Percentiles rank a stretch among this genome's conserved stretches.
phyloP scores from a whole-genome alignment of 2,329 filamentous ascomycete genomes.

The Cladobotryum mycophilum region DNA sequence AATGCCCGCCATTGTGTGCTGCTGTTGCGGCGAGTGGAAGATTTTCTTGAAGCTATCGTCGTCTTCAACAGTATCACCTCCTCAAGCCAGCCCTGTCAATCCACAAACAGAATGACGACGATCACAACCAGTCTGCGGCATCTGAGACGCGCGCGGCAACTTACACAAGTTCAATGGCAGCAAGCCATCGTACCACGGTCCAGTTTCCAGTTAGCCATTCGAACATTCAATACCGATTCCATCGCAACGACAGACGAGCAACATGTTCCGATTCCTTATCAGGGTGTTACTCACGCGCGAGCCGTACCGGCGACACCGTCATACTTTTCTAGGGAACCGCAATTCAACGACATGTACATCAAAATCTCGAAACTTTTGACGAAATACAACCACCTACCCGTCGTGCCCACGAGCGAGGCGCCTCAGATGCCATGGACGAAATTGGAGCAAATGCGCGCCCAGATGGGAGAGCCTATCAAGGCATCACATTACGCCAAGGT shows the following conservation, averaged over 20 bases:
- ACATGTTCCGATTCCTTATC: slow-evolving; percentile 23
- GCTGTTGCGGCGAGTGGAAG: slow-evolving; percentile 10
- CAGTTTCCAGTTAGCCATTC: slow-evolving; percentile 21
- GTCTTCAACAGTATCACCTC: not conserved
- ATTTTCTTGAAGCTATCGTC: slow-evolving; percentile 16
- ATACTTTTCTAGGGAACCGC: slow-evolving; percentile 86
- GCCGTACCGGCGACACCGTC: slow-evolving; percentile 78
- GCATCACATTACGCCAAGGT: slow-evolving; percentile 73
- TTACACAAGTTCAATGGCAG: slow-evolving; percentile 25
- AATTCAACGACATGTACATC: slow-evolving; percentile 81
- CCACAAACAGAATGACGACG: slow-evolving; percentile 28
- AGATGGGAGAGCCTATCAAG: slow-evolving; percentile 65
- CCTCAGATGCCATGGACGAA: slow-evolving; percentile 76
- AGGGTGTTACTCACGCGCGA: slow-evolving; percentile 51
- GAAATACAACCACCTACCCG: slow-evolving; percentile 68
- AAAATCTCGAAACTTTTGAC: slow-evolving; percentile 64
- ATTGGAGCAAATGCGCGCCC: slow-evolving; percentile 65
- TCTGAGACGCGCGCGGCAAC: slow-evolving; percentile 28
- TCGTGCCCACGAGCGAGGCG: slow-evolving; percentile 56
- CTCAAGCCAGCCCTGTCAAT: slow-evolving; percentile 17
- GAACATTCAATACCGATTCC: slow-evolving; percentile 16
- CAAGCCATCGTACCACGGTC: slow-evolving; percentile 19
- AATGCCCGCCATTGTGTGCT: no score
- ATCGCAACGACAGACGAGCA: slow-evolving; percentile 17
- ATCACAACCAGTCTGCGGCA: slow-evolving; percentile 30